These are phyloP conservation scores for Colletotrichum musicola DNA, from an alignment of 2,329 filamentous ascomycete species.

Conservation along the genomic window DNA sequence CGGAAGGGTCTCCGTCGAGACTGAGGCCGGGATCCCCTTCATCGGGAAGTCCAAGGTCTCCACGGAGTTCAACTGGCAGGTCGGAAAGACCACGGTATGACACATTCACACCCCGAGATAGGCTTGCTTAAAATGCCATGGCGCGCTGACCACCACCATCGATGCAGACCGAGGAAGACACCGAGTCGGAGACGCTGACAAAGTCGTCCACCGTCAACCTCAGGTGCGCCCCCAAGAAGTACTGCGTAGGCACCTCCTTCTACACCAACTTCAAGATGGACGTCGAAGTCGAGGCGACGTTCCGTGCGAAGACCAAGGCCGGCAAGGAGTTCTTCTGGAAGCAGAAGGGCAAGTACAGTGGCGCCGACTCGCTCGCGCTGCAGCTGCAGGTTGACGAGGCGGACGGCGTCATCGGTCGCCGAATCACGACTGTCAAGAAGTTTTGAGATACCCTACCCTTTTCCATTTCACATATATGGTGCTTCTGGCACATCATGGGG, in stretches of 20 bases:
- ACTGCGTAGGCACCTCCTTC: conserved; percentile 38
- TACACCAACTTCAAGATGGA: conserved; percentile 39
- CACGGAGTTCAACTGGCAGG: conserved; percentile 31
- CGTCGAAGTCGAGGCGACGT: conserved; percentile 38
- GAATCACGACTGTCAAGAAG: background rate
- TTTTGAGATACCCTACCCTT: conserved; percentile 5
- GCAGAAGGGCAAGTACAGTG: conserved; percentile 33
- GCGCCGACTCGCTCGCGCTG: conserved; percentile 36
- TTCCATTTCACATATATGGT: background rate
- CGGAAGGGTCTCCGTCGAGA: conserved; percentile 23
- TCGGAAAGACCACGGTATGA: conserved; percentile 27
- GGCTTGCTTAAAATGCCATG: background rate
- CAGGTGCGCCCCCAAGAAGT: conserved; percentile 36
- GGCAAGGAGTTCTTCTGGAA: conserved; percentile 33
- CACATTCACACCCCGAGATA: background rate
- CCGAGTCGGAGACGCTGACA: conserved; percentile 28
- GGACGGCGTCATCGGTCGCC: conserved; percentile 9
- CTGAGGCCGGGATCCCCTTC: conserved; percentile 30
- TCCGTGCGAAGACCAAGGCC: conserved; percentile 33
- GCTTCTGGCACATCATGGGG: background rate
- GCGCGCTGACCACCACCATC: background rate
- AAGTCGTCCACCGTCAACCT: conserved; percentile 38
- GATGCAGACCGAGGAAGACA: conserved; percentile 20
- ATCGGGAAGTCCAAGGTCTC: conserved; percentile 19
- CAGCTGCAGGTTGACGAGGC: conserved; percentile 37